phyloP scores from a whole-genome alignment of 2,329 filamentous ascomycete species.

The Periconia sp. region DNA sequence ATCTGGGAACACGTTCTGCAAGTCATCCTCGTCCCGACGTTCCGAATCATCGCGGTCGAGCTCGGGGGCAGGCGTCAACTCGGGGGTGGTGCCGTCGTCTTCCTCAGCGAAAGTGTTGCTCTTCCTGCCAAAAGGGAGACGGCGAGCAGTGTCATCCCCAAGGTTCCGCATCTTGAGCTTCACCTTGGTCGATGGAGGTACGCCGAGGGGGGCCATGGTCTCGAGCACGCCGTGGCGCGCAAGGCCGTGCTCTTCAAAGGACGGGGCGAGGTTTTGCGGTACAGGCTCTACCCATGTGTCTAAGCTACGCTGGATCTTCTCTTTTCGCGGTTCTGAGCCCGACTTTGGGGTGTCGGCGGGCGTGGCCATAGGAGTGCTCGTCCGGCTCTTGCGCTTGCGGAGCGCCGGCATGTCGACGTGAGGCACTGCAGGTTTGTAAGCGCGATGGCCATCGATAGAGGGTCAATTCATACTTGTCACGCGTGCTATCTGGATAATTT shows the following conservation, averaged over 20 bases:
- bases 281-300: conserved; percentile 65
- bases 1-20: conserved; percentile 31
- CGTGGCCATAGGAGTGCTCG: conserved; percentile 44
- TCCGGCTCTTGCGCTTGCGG: conserved; percentile 44
- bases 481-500: conserved; percentile 34
- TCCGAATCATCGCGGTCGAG: conserved; percentile 48
- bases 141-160: conserved; percentile 42
- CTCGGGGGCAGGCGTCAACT: conserved; percentile 50
- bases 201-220: conserved; percentile 82
- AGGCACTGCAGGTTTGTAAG: conserved; percentile 40
- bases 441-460: conserved; percentile 23
- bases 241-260: conserved; percentile 79
- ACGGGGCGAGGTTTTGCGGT: conserved; percentile 62
- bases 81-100: conserved; percentile 54
- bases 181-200: conserved; percentile 68
- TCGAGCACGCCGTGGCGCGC: conserved; percentile 77
- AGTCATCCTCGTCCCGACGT: conserved; percentile 46
- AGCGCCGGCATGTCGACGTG: conserved; percentile 44
- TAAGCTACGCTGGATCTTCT: conserved; percentile 45
- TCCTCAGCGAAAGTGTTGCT: conserved; percentile 43
- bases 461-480: conserved; percentile 33
- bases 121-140: conserved; percentile 50
- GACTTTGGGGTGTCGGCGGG: conserved; percentile 36
- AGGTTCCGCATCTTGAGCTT: conserved; percentile 61
- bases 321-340: conserved; percentile 28